phyloP scores from a whole-genome alignment of 1,139 yeast species.

The Pichia terricola region DNA sequence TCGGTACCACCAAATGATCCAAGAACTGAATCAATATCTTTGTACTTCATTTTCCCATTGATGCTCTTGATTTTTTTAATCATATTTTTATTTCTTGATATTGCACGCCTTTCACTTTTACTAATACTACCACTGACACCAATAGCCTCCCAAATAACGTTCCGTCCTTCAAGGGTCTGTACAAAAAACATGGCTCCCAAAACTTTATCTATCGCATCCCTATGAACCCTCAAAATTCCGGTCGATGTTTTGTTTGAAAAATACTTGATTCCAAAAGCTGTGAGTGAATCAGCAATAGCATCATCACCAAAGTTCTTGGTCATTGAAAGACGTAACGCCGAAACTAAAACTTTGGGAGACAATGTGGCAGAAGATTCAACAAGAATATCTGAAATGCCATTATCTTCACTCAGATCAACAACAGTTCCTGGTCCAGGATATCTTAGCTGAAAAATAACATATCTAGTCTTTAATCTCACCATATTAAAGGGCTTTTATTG shows the following conservation, averaged over 20 bases:
- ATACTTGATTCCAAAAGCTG: conserved; percentile 45
- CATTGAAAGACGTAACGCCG: conserved; percentile 32
- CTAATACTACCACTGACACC: conserved; percentile 85
- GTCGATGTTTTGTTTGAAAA: conserved; percentile 75
- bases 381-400: background rate
- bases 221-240: conserved; percentile 71
- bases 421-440: conserved; percentile 44
- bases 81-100: conserved; percentile 17
- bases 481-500: conserved; percentile 30
- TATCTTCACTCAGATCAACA: too few relatives aligned
- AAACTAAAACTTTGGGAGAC: conserved; percentile 6
- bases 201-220: conserved; percentile 54
- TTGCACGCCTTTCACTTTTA: conserved; percentile 66
- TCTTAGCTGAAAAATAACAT: conserved; percentile 68
- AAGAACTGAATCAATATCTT: background rate
- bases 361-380: conserved; percentile 4
- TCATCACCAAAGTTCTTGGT: conserved; percentile 64
- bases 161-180: conserved; percentile 40
- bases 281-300: conserved; percentile 62
- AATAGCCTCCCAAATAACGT: conserved; percentile 50
- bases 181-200: conserved; percentile 65
- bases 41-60: too few relatives aligned
- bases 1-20: conserved; percentile 1
- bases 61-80: conserved; percentile 1
- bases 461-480: conserved; percentile 86